These are phyloP conservation scores for Leccinum pseudoinsigne DNA, from an alignment of 1,284 basidiomycete genomes.

Conservation along the genomic window DNA sequence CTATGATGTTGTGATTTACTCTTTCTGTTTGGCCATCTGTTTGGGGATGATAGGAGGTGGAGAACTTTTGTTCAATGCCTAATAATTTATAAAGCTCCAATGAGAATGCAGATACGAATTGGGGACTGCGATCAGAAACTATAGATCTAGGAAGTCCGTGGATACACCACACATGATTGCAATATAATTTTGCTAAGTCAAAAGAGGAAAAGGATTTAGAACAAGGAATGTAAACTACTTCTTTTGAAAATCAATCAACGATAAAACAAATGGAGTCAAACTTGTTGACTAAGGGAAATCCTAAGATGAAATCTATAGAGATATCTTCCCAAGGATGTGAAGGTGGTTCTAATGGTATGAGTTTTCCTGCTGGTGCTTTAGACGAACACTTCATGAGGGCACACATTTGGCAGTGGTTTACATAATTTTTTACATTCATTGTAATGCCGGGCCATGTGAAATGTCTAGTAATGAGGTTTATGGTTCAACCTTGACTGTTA, in stretches of 20 bases:
- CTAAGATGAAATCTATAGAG: neutral
- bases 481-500: accelerated
- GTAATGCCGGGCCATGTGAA: neutral
- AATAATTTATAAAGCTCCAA: neutral
- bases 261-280: neutral
- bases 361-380: neutral
- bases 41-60: neutral
- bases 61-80: no score
- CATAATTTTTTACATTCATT: neutral
- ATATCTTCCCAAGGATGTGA: neutral
- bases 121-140: neutral
- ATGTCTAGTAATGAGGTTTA: neutral
- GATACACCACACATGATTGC: neutral
- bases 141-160: neutral
- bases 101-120: neutral
- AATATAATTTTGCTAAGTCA: no score
- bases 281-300: neutral
- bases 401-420: neutral
- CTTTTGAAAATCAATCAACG: neutral
- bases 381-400: neutral
- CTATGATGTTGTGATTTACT: neutral
- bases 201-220: no score
- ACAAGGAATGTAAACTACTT: neutral
- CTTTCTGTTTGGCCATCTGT: neutral
- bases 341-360: neutral